Evolutionary conservation across 805 yeast genomes (phyloP), one percentile per base, ranked within the genome.

Genomic region (Wickerhamiella galacta): DNA sequence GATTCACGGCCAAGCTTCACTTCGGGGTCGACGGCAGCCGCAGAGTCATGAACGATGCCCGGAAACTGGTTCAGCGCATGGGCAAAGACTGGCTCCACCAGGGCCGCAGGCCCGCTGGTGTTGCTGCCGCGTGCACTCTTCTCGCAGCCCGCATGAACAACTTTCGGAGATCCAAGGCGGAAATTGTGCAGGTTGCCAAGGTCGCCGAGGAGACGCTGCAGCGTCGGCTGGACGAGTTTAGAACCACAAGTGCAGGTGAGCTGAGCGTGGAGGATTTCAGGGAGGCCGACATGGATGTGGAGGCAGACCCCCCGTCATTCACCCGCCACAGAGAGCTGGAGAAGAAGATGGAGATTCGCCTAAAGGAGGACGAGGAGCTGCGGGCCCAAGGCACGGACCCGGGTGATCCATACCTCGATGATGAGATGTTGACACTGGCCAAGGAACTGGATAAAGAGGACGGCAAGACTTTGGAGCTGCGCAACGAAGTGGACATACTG

Each of bases 91-190:
- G 96, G 95, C 78, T 90, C 44, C 80, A 75, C 51, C 93, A 82
- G 56, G 99, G 99, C 17, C 68, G 99, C 50, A 66, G 96, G 40
- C 98, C 99, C 0, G 96, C 98, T 0, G 98, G 99, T 47, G 72
- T 90, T 34, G 98, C 98, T 0, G 99, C 96, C 16, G 98, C 98
- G 0, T 83, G 95, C 55, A 63, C 90, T 2, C 52, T 92, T 28
- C 58, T 90, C 32, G 98, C 99, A 0, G 90, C 95, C 2, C 68
- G 98, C 55, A 92, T 90, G 96, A 90, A 90, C 56, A 85, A 85
- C 49, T 75, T 79, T 51, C 67, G 95, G 49, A 66, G 96, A 48
- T 75, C 93, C 2, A 94, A 87, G 52, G 69, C 85, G 1, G 96
- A 92, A 52, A 76, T 90, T 34, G 95, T 87, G 12, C 87, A 92